Percentiles rank a stretch among this genome's conserved stretches.
Evolutionary conservation across 2,329 filamentous ascomycete species (phyloP).

Genomic region (Pyrenophora graminea): DNA sequence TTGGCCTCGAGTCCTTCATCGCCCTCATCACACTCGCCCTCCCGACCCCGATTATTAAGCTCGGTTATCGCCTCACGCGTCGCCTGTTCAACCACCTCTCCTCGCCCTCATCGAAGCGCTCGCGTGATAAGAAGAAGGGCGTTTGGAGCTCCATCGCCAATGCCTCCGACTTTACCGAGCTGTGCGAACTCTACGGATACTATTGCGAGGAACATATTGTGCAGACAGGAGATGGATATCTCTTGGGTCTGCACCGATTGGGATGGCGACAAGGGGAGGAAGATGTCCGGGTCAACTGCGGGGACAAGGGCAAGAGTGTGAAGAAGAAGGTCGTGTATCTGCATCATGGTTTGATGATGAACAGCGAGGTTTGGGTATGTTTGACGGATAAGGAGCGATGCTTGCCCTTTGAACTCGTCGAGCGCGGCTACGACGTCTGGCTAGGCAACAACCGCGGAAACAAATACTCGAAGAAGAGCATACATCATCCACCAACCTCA

Average conservation of each 20-base stretch:
- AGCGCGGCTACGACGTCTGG: conserved; percentile 95
- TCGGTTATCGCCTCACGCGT: conserved; percentile 83
- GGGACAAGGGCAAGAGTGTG: conserved; percentile 57
- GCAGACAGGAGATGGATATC: conserved; percentile 90
- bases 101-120: conserved; percentile 69
- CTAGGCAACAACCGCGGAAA: conserved; percentile 97
- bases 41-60: conserved; percentile 76
- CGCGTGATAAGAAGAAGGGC: conserved; percentile 71
- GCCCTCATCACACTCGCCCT: conserved; percentile 85
- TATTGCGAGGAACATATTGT: conserved; percentile 95
- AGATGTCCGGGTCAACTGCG: conserved; percentile 74
- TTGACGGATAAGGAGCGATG: conserved; percentile 83
- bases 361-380: conserved; percentile 97
- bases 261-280: conserved; percentile 84
- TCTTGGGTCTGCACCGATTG: conserved; percentile 86
- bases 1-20: conserved; percentile 80
- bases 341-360: conserved; percentile 97
- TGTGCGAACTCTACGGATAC: conserved; percentile 91
- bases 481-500: conserved; percentile 73
- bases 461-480: conserved; percentile 97
- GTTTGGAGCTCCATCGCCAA: conserved; percentile 79
- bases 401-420: conserved; percentile 85
- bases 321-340: conserved; percentile 89
- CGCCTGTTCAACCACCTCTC: conserved; percentile 79
- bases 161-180: conserved; percentile 87